Percentiles rank a stretch among this genome's conserved stretches.
Evolutionary conservation across 2,329 filamentous ascomycete species (phyloP).

Genomic region (Fusarium phyllophilum): DNA sequence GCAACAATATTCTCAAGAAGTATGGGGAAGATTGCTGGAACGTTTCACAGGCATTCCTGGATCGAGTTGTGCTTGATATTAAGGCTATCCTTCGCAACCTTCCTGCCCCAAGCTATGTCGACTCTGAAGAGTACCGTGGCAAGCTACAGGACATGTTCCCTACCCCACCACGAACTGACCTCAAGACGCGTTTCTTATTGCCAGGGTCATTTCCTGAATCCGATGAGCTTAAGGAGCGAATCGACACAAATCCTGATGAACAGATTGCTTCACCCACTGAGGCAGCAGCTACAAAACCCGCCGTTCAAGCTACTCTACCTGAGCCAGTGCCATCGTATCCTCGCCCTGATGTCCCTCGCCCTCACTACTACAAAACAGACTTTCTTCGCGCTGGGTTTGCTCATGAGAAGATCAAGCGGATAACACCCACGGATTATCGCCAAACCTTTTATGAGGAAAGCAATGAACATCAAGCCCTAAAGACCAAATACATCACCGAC

Average conservation of each 20-base stretch:
- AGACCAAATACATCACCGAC: constrained; percentile 32
- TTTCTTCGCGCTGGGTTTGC: constrained; percentile 17
- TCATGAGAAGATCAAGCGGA: constrained; percentile 16
- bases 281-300: background rate
- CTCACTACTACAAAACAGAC: constrained; percentile 24
- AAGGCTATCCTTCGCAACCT: constrained; percentile 43
- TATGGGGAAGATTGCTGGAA: constrained; percentile 6
- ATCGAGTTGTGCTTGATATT: constrained; percentile 45
- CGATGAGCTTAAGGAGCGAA: constrained; percentile 25
- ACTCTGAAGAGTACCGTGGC: constrained; percentile 39
- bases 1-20: constrained; percentile 38
- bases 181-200: constrained; percentile 26
- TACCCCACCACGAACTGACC: constrained; percentile 23
- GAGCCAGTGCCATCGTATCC: background rate
- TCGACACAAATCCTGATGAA: background rate
- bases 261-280: background rate
- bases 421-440: constrained; percentile 32
- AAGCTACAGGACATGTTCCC: constrained; percentile 39
- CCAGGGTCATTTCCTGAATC: constrained; percentile 45
- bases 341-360: constrained; percentile 14
- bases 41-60: constrained; percentile 41
- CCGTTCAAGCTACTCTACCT: background rate
- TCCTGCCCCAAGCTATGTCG: constrained; percentile 46
- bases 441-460: constrained; percentile 34
- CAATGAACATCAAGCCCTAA: constrained; percentile 33